phyloP scores from a whole-genome alignment of 164 flowering plant species.

The Aristolochia californica region DNA sequence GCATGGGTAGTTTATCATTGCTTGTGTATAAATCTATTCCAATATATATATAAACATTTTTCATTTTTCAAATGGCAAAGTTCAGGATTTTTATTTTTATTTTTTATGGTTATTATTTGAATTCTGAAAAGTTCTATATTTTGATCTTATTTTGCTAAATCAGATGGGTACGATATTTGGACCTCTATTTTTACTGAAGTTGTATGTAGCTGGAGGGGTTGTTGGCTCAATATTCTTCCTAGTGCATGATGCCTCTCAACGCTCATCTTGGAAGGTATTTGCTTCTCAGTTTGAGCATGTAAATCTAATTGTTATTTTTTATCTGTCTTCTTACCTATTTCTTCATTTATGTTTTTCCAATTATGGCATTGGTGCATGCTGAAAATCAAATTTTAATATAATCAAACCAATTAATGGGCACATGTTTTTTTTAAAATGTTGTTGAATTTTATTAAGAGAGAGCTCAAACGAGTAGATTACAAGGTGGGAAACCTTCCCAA shows the following conservation, averaged over 20 bases:
- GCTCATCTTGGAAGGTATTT: conserved; percentile 42
- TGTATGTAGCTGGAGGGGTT: conserved; percentile 82
- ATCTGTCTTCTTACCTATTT: not conserved
- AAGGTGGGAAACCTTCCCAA: too few relatives aligned
- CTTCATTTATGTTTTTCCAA: not conserved
- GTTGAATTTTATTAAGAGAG: too few relatives aligned
- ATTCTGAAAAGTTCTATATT: too few relatives aligned
- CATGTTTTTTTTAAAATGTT: not conserved
- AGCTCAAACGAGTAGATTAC: too few relatives aligned
- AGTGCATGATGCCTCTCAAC: conserved; percentile 46
- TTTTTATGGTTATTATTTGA: too few relatives aligned
- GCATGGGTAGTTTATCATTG: too few relatives aligned
- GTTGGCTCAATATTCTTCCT: conserved; percentile 75
- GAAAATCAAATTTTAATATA: not conserved
- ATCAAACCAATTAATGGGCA: not conserved
- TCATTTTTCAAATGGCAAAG: too few relatives aligned
- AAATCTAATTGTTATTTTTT: not conserved
- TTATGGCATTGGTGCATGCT: too few relatives aligned
- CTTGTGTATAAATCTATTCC: too few relatives aligned
- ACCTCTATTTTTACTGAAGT: conserved; percentile 60
- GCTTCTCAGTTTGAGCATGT: not conserved
- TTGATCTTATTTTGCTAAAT: not conserved
- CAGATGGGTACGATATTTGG: conserved; percentile 74
- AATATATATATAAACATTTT: too few relatives aligned
- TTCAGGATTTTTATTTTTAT: too few relatives aligned